Evolutionary conservation across 208 protist species (phyloP), one percentile per base, ranked within the genome.

Genomic region (Novymonas esmeraldas): DNA sequence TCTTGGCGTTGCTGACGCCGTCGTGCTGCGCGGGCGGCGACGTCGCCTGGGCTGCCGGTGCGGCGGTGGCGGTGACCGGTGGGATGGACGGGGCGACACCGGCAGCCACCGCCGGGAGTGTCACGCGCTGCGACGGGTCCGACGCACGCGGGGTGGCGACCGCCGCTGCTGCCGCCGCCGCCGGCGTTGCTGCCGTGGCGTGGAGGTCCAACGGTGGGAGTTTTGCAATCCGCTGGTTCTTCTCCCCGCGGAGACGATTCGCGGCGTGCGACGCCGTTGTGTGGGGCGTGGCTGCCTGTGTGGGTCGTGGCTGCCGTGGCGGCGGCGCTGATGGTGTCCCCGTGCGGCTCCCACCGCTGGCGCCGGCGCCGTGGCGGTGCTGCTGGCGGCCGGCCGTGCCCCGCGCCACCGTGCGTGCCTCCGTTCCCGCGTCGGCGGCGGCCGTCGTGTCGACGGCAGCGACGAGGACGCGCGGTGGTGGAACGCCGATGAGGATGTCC

Each of bases 401-500:
- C n/a, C n/a, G n/a, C n/a, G n/a, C n/a, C n/a, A n/a, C n/a, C n/a
- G n/a, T n/a, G n/a, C n/a, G n/a, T n/a, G n/a, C 65, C 51, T 38
- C 56, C 41, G 2, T 57, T 31, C 49, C 49, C 6, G 48, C 49
- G 20, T 65, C 49, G 36, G 56, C 13, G 48, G 42, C 20, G 22
- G 44, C 31, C 9, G 67, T 33, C 10, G 67, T 26, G 39, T 34
- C 49, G 67, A 29, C 16, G 16, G 49, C 39, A 0, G n/a, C 39
- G 56, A 71, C 16, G 36, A 29, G 29, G 7, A 50, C 10, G 0
- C 59, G 49, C 14, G 24, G 57, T 26, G 59, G 41, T 31, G 67
- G 59, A 42, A 66, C 29, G 20, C 50, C 59, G 16, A 41, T 57
- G 38, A 49, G 54, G 16, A 41, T 46, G 34, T 48, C 50, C 16